These are phyloP conservation scores for Angomonas ambiguus DNA, from an alignment of 208 protist species.

Conservation along the genomic window DNA sequence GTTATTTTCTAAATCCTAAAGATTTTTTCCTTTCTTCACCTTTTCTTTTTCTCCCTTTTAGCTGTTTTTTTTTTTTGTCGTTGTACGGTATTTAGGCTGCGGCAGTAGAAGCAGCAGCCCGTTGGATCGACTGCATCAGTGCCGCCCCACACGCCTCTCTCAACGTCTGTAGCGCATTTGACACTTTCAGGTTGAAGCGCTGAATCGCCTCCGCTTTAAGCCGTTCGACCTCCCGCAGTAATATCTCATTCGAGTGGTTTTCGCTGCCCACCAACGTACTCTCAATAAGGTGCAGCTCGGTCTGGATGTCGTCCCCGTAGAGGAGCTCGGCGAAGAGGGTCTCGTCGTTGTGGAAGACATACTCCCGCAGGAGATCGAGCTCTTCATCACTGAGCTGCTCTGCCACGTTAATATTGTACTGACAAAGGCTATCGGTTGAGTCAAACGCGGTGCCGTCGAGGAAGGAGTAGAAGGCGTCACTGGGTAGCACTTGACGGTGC, in stretches of 20 bases:
- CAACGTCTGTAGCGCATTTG: not conserved
- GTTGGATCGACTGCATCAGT: not conserved
- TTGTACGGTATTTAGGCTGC: not conserved
- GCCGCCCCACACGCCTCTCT: not conserved
- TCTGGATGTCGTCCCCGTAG: slow-evolving; percentile 72
- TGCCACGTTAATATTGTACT: slow-evolving; percentile 73
- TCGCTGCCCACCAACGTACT: slow-evolving; percentile 22
- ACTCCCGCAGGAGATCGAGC: slow-evolving; percentile 47
- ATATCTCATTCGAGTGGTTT: not conserved
- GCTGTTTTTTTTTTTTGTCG: not conserved
- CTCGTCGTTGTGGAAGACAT: slow-evolving; percentile 72
- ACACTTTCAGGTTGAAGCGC: slow-evolving; percentile 6
- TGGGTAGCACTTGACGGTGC: not conserved
- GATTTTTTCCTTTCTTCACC: not conserved
- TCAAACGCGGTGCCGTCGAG: slow-evolving; percentile 68
- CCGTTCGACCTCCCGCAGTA: not conserved
- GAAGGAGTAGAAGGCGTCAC: slow-evolving; percentile 50
- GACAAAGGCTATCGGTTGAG: slow-evolving; percentile 47
- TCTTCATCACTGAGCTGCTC: slow-evolving; percentile 69
- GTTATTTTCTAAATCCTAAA: not conserved
- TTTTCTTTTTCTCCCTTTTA: not conserved
- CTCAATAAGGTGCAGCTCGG: slow-evolving; percentile 23
- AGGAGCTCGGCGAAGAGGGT: slow-evolving; percentile 77
- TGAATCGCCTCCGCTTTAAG: not conserved
- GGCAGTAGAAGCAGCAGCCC: not conserved